Evolutionary conservation across 441 rosid species (phyloP).

Genomic region (Pelargonium citronellum): DNA sequence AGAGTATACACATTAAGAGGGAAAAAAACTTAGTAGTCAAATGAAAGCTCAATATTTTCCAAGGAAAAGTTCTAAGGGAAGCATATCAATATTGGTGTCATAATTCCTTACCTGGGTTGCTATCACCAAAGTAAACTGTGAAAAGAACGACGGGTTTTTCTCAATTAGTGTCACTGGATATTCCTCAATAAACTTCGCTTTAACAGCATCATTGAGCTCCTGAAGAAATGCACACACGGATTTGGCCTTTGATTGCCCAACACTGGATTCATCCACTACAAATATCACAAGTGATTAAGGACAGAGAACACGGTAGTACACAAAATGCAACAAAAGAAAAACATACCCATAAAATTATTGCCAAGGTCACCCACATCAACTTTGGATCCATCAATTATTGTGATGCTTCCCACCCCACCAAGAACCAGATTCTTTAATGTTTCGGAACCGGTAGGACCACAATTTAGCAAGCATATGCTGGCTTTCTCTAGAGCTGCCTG

Average conservation of each 20-base stretch:
- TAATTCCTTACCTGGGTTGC: constrained; percentile 69
- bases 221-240: constrained; percentile 79
- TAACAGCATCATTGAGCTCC: constrained; percentile 85
- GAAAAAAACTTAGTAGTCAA: too few species aligned
- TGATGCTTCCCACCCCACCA: constrained; percentile 90
- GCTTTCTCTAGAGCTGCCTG: constrained; percentile 76
- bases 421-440: constrained; percentile 87
- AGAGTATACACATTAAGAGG: not conserved
- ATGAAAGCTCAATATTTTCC: not conserved
- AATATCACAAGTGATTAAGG: constrained; percentile 24
- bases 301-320: not conserved
- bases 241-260: constrained; percentile 80
- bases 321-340: not conserved
- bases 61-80: constrained; percentile 9
- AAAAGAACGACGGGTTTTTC: constrained; percentile 65
- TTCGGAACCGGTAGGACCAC: constrained; percentile 96
- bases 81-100: not conserved
- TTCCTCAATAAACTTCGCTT: constrained; percentile 75
- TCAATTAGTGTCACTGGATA: constrained; percentile 54
- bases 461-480: constrained; percentile 80
- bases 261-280: constrained; percentile 72
- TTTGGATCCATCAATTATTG: constrained; percentile 85
- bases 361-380: constrained; percentile 84
- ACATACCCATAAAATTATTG: constrained; percentile 85
- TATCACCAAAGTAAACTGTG: constrained; percentile 77